Conservation (phyloP, 495 filamentous ascomycete species). For the Xylaria bambusicola region DNA sequence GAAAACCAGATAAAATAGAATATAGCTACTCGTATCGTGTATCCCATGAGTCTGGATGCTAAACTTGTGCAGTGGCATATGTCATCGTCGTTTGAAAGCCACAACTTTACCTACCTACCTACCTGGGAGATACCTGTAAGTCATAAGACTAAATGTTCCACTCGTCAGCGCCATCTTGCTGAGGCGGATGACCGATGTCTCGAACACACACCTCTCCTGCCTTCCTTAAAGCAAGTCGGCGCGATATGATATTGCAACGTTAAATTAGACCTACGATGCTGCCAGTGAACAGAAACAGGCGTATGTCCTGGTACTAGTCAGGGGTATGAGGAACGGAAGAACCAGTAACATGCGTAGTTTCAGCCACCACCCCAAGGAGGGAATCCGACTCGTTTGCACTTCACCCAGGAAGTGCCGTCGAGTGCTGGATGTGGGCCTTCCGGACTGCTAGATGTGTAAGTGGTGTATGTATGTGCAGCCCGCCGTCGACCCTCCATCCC, state of each 20-base stretch:
- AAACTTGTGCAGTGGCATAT: too few species aligned
- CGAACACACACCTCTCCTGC: background rate
- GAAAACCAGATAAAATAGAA: too few species aligned
- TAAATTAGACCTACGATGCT: background rate
- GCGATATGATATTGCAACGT: conserved; percentile 11
- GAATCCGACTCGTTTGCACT: conserved; percentile 5
- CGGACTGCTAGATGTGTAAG: background rate
- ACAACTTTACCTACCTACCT: background rate
- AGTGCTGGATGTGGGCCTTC: conserved; percentile 8
- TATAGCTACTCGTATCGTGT: too few species aligned
- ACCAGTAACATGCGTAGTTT: conserved; percentile 7
- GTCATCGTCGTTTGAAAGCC: too few species aligned
- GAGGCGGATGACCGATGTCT: background rate
- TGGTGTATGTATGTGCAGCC: background rate
- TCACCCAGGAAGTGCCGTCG: background rate
- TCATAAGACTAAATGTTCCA: background rate
- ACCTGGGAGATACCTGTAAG: background rate
- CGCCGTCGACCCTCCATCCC: background rate
- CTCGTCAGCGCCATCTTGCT: background rate
- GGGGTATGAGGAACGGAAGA: conserved; percentile 2
- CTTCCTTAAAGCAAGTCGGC: background rate
- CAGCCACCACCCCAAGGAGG: conserved; percentile 7
- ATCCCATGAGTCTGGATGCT: too few species aligned
- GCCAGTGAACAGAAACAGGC: background rate
- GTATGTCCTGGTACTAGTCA: background rate